A percentile compares a stretch with the other conserved stretches of the same genome.
Evolutionary conservation across 176 grass and related monocot species (phyloP).

Genomic region (Triticum timopheevii): DNA sequence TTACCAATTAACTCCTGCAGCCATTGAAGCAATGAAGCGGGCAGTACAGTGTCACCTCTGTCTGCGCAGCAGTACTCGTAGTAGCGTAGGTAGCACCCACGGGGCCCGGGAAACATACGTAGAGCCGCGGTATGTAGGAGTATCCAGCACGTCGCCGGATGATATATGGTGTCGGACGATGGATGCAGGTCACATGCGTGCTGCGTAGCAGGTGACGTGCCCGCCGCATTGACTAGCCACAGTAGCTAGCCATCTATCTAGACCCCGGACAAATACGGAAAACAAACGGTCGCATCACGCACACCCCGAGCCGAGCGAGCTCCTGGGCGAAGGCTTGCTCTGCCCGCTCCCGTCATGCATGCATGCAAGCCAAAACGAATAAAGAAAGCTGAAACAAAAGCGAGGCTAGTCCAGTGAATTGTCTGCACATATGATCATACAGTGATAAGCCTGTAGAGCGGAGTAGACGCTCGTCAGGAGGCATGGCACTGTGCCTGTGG

Average conservation of each 20-base stretch:
- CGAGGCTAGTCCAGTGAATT: neutral
- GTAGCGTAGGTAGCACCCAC: too few relatives aligned
- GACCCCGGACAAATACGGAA: neutral
- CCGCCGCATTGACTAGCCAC: neutral
- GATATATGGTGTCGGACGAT: neutral
- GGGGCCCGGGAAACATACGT: neutral
- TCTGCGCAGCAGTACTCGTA: too few relatives aligned
- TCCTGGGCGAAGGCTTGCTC: neutral
- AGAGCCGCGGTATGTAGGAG: neutral
- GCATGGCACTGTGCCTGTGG: neutral
- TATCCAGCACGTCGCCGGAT: neutral
- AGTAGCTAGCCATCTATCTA: neutral
- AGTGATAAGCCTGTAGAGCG: neutral
- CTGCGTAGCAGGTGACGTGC: conserved; percentile 5
- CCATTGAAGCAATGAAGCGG: neutral
- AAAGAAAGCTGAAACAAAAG: neutral
- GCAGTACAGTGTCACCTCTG: neutral
- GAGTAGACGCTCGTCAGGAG: neutral
- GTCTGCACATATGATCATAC: neutral
- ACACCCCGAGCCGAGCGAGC: neutral
- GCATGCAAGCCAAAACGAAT: neutral
- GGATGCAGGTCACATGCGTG: neutral
- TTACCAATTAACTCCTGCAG: too few relatives aligned
- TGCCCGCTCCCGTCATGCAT: neutral
- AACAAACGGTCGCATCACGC: conserved; percentile 9